phyloP scores from a whole-genome alignment of 1,284 basidiomycete genomes.

The Sanguinoderma infundibulare region DNA sequence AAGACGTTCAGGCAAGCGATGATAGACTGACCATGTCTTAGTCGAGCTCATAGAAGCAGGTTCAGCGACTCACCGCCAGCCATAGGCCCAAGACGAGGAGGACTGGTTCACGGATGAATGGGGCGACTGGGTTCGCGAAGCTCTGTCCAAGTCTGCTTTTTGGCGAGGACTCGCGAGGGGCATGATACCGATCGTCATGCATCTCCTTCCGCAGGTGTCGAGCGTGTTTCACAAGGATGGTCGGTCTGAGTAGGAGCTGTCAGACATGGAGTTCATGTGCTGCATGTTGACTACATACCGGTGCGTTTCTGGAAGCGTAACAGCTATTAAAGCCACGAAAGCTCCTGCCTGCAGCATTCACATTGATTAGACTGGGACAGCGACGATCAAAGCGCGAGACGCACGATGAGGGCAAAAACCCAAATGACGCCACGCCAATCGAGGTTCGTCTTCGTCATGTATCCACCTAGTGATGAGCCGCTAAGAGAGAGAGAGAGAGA shows the following conservation, averaged over 20 bases:
- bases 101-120: background rate
- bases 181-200: background rate
- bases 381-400: background rate
- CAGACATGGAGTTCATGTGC: background rate
- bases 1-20: slow-evolving; percentile 1
- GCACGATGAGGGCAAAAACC: slow-evolving; percentile 1
- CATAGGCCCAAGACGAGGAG: background rate
- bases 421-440: slow-evolving; percentile 8
- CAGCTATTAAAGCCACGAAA: background rate
- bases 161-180: background rate
- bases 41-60: no score
- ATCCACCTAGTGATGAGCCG: background rate
- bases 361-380: background rate
- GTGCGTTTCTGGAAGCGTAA: slow-evolving; percentile 5
- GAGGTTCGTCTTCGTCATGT: background rate
- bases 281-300: background rate
- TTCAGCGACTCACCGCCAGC: background rate
- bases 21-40: background rate
- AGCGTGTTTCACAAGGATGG: background rate
- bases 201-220: background rate
- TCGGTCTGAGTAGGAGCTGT: background rate
- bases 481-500: background rate
- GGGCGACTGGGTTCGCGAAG: background rate
- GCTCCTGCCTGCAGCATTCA: background rate
- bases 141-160: background rate